Evolutionary conservation across 257 asterid species (phyloP).

Genomic region (Galeopsis tetrahit): DNA sequence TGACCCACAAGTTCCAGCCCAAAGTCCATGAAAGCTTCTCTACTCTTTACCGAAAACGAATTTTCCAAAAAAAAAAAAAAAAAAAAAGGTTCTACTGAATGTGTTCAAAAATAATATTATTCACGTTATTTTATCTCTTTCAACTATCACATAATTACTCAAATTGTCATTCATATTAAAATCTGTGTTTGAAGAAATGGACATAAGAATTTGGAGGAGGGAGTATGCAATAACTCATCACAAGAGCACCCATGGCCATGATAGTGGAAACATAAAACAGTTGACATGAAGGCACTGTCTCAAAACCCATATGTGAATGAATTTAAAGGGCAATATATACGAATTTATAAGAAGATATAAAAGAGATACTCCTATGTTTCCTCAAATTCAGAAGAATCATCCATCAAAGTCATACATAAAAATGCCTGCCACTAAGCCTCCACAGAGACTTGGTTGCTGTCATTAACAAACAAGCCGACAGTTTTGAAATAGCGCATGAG

Average conservation of each 20-base stretch:
- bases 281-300: neutral
- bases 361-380: neutral
- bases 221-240: too few relatives aligned
- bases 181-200: too few relatives aligned
- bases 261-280: neutral
- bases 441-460: conserved; percentile 37
- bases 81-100: too few relatives aligned
- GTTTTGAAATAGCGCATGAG: conserved; percentile 72
- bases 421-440: conserved; percentile 32
- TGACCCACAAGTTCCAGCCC: neutral
- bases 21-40: neutral
- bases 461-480: conserved; percentile 55
- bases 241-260: too few relatives aligned
- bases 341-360: neutral
- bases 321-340: neutral
- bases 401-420: neutral
- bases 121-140: too few relatives aligned
- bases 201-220: too few relatives aligned
- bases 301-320: neutral
- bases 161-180: too few relatives aligned
- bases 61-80: too few relatives aligned
- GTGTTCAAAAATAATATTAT: too few relatives aligned
- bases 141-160: too few relatives aligned
- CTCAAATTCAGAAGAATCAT: conserved; percentile 7
- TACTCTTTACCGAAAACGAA: too few relatives aligned